Evolutionary conservation across 352 stramenopile species (phyloP).

Genomic region (Phytopythium delawarense): DNA sequence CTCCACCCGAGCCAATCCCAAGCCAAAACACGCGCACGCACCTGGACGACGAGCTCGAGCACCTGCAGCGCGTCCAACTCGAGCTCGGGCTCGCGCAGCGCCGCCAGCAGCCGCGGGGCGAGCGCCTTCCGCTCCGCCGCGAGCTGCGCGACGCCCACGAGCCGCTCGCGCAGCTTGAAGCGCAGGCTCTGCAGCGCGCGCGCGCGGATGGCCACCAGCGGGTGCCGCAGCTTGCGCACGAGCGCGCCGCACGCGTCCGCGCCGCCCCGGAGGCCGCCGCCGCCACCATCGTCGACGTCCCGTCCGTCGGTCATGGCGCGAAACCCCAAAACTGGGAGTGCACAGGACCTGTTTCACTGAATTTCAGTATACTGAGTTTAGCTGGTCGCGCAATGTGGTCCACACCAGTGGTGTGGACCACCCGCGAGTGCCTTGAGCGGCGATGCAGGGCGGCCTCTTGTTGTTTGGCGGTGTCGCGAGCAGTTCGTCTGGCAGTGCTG

Average conservation of each 20-base stretch:
- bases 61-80: constrained; percentile 48
- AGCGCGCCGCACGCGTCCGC: constrained; percentile 23
- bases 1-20: too few species aligned
- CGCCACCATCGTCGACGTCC: neutral
- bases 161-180: constrained; percentile 63
- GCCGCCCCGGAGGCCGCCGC: constrained; percentile 8
- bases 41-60: constrained; percentile 38
- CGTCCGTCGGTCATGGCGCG: neutral
- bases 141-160: constrained; percentile 35
- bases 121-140: constrained; percentile 26
- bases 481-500: too few species aligned
- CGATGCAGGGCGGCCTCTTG: too few species aligned
- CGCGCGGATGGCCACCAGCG: constrained; percentile 50
- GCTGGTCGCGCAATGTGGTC: too few species aligned
- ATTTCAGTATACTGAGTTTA: too few species aligned
- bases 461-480: too few species aligned
- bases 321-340: too few species aligned
- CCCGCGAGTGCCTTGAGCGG: too few species aligned
- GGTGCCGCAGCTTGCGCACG: constrained; percentile 57
- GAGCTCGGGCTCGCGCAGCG: constrained; percentile 33
- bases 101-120: constrained; percentile 27
- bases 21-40: neutral
- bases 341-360: too few species aligned
- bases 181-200: constrained; percentile 53
- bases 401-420: too few species aligned